Evolutionary conservation across 768 basidiomycete genomes (phyloP), one percentile per base, ranked within the genome.

Genomic region (Pleurotus eryngii): DNA sequence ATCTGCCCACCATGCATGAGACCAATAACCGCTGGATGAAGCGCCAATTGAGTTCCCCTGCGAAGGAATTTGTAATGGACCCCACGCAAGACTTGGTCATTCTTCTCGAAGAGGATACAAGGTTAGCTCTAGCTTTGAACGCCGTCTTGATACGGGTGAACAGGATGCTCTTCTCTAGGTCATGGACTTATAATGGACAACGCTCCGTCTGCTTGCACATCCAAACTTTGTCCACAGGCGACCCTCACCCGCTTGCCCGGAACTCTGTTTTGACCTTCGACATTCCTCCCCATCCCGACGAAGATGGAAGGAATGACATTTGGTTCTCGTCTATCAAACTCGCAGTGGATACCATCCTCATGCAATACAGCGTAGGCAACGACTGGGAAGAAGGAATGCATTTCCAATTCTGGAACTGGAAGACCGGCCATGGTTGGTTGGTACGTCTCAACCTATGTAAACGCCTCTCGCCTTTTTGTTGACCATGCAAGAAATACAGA

Each of bases 21-120:
- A 54, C 57, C 9, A 61, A 63, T 7, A 57, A 62, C 14, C 62
- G 69, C 55, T 51, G 72, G 14, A 57, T 55, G 24, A 70, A 59
- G 27, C 24, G 67, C 18, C 71, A 81, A 26, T 43, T 84, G 0
- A 75, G 73, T 1, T 46, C 82, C 6, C 57, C 66, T 7, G 72
- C 76, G 39, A 72, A 80, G 45, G 85, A 86, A 62, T 84, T 86
- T 58, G 83, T 82, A 0, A 79, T 86, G n/a, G 85, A 87, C 61
- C 84, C 86, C 0, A 76, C 81, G 4, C 86, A 87, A 65, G 83
- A 87, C 60, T 63, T 87, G 46, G 70, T 86, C 38, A 74, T 79
- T 6, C 64, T 81, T 14, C 66, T 83, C 14, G 62, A 67, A 54
- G 64, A 64, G 22, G 65, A 65, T 26, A 64, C 59, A 3, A 45